Evolutionary conservation across 768 basidiomycete genomes (phyloP).

Genomic region (Myochromella boudieri): DNA sequence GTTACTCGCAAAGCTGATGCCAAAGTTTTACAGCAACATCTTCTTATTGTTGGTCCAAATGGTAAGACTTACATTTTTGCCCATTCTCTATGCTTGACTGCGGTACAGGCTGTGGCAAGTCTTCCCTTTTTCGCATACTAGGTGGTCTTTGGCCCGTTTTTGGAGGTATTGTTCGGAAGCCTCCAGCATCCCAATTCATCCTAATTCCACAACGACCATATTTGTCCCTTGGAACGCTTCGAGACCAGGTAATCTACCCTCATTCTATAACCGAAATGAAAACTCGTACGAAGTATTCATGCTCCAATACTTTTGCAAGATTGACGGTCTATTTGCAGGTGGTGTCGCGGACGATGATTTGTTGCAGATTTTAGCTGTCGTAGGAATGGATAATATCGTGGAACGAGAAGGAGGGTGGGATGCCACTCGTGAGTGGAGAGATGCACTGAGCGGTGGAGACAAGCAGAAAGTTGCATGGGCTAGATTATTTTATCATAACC

Average conservation of each 20-base stretch:
- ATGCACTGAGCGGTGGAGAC: conserved; percentile 90
- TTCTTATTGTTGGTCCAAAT: conserved; percentile 93
- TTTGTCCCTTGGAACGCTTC: conserved; percentile 87
- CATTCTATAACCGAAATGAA: conserved; percentile 82
- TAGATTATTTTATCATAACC: conserved; percentile 90
- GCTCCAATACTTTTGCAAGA: not conserved
- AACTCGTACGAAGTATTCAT: conserved; percentile 47
- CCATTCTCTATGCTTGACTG: not conserved
- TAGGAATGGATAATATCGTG: conserved; percentile 85
- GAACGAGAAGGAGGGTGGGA: conserved; percentile 98
- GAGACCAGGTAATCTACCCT: conserved; percentile 97
- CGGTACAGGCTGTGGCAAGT: conserved; percentile 75
- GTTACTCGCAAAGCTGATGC: not conserved
- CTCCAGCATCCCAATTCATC: conserved; percentile 84
- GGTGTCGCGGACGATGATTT: conserved; percentile 77
- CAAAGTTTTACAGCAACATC: conserved; percentile 64
- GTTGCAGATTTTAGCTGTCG: conserved; percentile 64
- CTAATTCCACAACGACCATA: conserved; percentile 96
- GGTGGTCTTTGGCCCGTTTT: conserved; percentile 93
- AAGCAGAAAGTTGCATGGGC: conserved; percentile 99
- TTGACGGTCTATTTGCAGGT: conserved; percentile 34
- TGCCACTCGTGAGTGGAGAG: conserved; percentile 86
- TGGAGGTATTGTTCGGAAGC: conserved; percentile 87
- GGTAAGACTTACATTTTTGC: conserved; percentile 42
- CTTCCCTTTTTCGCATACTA: conserved; percentile 91